phyloP scores from a whole-genome alignment of 176 grass and related monocot species.

The barley (Hordeum vulgare) region DNA sequence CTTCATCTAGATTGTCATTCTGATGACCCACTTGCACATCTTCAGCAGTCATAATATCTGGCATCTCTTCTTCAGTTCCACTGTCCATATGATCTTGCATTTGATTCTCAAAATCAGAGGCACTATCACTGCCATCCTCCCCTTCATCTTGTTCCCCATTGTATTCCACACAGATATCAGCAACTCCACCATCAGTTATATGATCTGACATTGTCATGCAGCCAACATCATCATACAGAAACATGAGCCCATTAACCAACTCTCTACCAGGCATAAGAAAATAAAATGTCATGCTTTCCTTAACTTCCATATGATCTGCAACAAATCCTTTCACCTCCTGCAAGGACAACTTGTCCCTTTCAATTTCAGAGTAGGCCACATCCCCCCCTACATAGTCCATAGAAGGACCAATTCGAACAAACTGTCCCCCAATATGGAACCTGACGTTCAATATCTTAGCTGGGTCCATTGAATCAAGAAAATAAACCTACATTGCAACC shows the following conservation, averaged over 20 bases:
- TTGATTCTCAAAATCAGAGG: no score
- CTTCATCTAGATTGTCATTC: no score
- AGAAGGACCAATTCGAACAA: neutral
- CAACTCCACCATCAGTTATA: neutral
- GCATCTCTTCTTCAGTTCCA: no score
- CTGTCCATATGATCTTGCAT: no score
- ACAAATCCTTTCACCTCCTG: neutral
- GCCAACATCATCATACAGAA: neutral
- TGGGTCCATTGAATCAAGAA: neutral
- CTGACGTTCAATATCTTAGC: neutral
- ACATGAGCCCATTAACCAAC: neutral
- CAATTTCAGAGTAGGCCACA: neutral
- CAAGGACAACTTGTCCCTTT: neutral
- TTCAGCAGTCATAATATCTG: no score
- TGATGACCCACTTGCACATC: no score
- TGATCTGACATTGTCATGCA: neutral
- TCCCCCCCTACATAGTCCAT: neutral
- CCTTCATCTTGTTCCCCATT: no score
- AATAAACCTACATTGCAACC: no score
- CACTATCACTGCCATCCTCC: no score
- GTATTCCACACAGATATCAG: neutral
- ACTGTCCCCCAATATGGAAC: neutral
- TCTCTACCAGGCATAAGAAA: neutral
- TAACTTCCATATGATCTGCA: neutral
- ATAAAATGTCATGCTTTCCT: neutral